These are phyloP conservation scores for Boletus sensibilis DNA, from an alignment of 768 basidiomycete genomes.

Conservation along the genomic window DNA sequence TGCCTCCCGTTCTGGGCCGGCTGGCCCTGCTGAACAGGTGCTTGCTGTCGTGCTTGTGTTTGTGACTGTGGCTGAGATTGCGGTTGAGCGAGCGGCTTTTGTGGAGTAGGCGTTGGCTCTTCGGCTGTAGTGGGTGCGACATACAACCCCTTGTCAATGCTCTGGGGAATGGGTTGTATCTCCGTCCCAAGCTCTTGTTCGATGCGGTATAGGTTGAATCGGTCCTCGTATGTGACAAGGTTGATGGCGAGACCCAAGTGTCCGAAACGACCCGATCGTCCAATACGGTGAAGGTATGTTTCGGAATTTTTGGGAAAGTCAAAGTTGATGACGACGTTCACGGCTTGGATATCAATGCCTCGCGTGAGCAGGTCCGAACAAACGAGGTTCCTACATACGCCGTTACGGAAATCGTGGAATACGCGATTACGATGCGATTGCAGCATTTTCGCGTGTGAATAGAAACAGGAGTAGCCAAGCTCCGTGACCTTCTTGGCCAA, in stretches of 20 bases:
- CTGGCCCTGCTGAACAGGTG: conserved; percentile 24
- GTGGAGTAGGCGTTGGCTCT: conserved; percentile 48
- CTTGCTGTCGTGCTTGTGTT: conserved; percentile 31
- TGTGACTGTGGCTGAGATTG: conserved; percentile 33
- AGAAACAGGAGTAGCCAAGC: conserved; percentile 99
- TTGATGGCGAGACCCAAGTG: conserved; percentile 97
- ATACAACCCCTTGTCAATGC: conserved; percentile 89
- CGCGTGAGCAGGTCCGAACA: conserved; percentile 97
- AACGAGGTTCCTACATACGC: conserved; percentile 97
- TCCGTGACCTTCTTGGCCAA: conserved; percentile 99
- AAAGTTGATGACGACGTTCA: conserved; percentile 99
- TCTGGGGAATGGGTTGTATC: conserved; percentile 91
- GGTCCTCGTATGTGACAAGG: conserved; percentile 95
- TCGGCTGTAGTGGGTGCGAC: conserved; percentile 68
- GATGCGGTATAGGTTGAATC: conserved; percentile 96
- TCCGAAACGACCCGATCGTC: conserved; percentile 95
- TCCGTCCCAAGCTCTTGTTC: conserved; percentile 99
- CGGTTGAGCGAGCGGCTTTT: conserved; percentile 35
- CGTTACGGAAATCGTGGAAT: conserved; percentile 99
- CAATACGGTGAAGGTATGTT: conserved; percentile 97
- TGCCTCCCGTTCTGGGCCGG: conserved; percentile 29
- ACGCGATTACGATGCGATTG: conserved; percentile 98
- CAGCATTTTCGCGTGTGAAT: conserved; percentile 99
- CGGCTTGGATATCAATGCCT: conserved; percentile 99
- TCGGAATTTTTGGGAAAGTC: conserved; percentile 99